These are phyloP conservation scores for Saccharum spontaneum DNA, from an alignment of 176 grass and related monocot species.

Conservation along the genomic window DNA sequence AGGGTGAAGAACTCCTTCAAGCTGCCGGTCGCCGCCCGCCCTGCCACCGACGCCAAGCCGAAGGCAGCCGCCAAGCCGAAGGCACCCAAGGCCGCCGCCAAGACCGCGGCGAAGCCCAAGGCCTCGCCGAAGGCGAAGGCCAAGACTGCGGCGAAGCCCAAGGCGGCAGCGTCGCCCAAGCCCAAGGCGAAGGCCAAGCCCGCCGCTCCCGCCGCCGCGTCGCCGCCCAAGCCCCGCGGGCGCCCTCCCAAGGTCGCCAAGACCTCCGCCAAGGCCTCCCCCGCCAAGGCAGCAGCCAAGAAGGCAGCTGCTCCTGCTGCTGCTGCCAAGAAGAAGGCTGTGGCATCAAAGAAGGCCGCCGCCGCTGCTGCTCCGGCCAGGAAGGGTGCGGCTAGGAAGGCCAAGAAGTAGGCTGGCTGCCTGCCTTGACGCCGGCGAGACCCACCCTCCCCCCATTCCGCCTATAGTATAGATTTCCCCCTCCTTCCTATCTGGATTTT, in stretches of 20 bases:
- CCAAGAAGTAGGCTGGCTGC: slow-evolving; percentile 50
- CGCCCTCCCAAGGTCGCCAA: slow-evolving; percentile 42
- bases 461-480: neutral
- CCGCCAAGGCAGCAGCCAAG: neutral
- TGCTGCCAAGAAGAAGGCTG: neutral
- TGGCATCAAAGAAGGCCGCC: slow-evolving; percentile 10
- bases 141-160: slow-evolving; percentile 8
- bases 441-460: neutral
- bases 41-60: neutral
- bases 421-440: neutral
- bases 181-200: slow-evolving; percentile 8
- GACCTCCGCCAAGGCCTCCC: slow-evolving; percentile 23
- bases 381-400: slow-evolving; percentile 48
- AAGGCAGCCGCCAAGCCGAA: neutral
- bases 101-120: neutral
- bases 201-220: neutral
- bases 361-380: neutral
- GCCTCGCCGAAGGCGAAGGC: slow-evolving; percentile 12
- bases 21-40: slow-evolving; percentile 13
- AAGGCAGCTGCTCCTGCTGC: slow-evolving; percentile 1
- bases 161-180: neutral
- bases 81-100: no score
- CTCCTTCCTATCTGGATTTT: no score
- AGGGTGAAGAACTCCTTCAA: slow-evolving; percentile 89
- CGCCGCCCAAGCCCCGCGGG: neutral